Evolutionary conservation across 1,284 basidiomycete genomes (phyloP).

Genomic region (Kwoniella shivajii): DNA sequence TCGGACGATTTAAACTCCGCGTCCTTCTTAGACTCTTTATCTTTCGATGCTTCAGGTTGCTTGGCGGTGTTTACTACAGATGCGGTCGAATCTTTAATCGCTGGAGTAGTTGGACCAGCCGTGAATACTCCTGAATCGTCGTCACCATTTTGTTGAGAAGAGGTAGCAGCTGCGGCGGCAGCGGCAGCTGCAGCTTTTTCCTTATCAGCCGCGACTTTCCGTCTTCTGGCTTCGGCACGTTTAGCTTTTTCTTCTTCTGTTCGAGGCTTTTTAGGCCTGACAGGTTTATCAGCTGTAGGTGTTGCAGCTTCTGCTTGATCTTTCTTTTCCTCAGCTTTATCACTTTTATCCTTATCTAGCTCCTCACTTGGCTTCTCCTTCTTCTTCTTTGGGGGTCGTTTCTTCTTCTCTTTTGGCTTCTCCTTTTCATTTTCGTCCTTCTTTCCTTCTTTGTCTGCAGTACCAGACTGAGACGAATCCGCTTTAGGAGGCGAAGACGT

Average conservation of each 20-base stretch:
- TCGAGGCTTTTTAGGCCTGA: constrained; percentile 10
- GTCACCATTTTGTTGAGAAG: not conserved
- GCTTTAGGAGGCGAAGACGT: not conserved
- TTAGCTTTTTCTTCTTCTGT: constrained; percentile 12
- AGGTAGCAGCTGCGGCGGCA: not conserved
- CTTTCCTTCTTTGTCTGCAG: not conserved
- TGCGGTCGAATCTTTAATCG: not conserved
- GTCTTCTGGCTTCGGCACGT: constrained; percentile 8
- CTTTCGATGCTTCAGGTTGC: not conserved
- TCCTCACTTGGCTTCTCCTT: not conserved
- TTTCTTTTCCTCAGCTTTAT: not conserved
- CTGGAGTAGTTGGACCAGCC: not conserved
- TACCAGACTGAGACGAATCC: no score
- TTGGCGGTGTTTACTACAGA: not conserved
- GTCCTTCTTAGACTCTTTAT: not conserved
- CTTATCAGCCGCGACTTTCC: constrained; percentile 5
- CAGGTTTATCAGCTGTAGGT: constrained; percentile 7
- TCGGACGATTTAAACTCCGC: not conserved
- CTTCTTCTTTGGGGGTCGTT: constrained; percentile 4
- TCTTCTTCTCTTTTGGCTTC: not conserved
- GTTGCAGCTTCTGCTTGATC: constrained; percentile 1
- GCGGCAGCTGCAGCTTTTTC: constrained; percentile 13
- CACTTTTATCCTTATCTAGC: not conserved
- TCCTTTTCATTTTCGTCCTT: not conserved
- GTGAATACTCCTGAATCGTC: constrained; percentile 5